Percentiles rank a stretch among this genome's conserved stretches.
These are phyloP conservation scores for Didymella keratinophila DNA, from an alignment of 2,329 filamentous ascomycete genomes.

Conservation along the genomic window DNA sequence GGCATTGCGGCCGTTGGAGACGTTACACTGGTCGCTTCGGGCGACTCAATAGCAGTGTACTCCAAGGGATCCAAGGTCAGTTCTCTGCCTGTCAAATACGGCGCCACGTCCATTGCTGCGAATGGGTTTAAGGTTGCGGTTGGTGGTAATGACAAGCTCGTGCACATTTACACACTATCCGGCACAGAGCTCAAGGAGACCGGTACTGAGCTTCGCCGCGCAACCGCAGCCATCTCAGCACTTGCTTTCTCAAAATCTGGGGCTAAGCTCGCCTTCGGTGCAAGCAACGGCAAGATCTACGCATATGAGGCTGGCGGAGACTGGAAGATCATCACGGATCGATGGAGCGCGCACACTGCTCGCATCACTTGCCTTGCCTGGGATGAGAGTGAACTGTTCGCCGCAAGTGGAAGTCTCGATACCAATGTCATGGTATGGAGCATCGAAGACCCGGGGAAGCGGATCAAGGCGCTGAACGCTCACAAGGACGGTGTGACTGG, in stretches of 20 bases:
- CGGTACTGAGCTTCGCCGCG: constrained; percentile 67
- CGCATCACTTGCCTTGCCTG: constrained; percentile 75
- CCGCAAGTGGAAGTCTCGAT: constrained; percentile 85
- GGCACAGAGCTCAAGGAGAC: constrained; percentile 63
- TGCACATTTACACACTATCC: constrained; percentile 75
- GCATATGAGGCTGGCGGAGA: constrained; percentile 71
- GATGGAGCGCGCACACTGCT: constrained; percentile 76
- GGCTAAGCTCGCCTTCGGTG: constrained; percentile 81
- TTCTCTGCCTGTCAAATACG: constrained; percentile 67
- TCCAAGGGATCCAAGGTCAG: constrained; percentile 67
- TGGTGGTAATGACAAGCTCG: constrained; percentile 75
- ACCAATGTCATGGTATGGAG: constrained; percentile 96
- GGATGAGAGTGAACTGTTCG: constrained; percentile 77
- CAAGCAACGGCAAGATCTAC: constrained; percentile 84
- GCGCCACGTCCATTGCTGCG: constrained; percentile 76
- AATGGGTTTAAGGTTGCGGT: constrained; percentile 74
- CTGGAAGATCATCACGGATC: constrained; percentile 80
- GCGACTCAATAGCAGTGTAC: constrained; percentile 66
- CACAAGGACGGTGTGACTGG: constrained; percentile 96
- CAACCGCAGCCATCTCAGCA: constrained; percentile 75
- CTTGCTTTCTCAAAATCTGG: constrained; percentile 85
- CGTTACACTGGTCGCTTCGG: constrained; percentile 60
- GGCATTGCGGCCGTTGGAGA: constrained; percentile 68
- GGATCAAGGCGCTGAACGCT: constrained; percentile 84
- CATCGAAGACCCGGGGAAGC: constrained; percentile 79